Percentiles rank a stretch among this genome's conserved stretches.
Evolutionary conservation across 1,139 yeast species (phyloP).

Genomic region (Geotrichum reessii): DNA sequence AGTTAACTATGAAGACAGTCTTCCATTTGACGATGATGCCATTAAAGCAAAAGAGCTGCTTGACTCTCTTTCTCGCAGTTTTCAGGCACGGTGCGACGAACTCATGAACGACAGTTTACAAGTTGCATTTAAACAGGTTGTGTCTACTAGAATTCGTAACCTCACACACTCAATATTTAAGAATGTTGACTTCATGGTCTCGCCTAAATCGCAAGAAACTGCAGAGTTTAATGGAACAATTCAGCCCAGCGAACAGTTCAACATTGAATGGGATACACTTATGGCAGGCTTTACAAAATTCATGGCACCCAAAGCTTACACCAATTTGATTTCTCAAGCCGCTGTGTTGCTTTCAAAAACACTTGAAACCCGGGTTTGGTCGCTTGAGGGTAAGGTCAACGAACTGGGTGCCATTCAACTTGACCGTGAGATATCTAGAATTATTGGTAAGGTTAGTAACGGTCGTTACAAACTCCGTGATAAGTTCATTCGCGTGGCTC

Average conservation of each 20-base stretch:
- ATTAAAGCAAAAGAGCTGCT: conserved; percentile 43
- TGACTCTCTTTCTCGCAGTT: conserved; percentile 28
- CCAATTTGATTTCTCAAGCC: conserved; percentile 50
- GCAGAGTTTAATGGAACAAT: conserved; percentile 28
- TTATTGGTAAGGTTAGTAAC: conserved; percentile 44
- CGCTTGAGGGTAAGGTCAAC: conserved; percentile 60
- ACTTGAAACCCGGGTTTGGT: conserved; percentile 64
- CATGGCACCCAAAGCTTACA: conserved; percentile 48
- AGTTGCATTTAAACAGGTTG: conserved; percentile 52
- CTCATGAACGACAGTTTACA: conserved; percentile 51
- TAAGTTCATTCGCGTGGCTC: conserved; percentile 74
- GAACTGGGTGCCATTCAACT: conserved; percentile 79
- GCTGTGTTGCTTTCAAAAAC: conserved; percentile 46
- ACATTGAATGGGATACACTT: conserved; percentile 57
- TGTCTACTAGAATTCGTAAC: conserved; percentile 46
- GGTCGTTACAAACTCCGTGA: conserved; percentile 61
- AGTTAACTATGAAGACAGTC: conserved; percentile 36
- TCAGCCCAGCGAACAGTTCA: conserved; percentile 36
- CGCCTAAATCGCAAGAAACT: conserved; percentile 34
- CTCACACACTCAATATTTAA: conserved; percentile 52
- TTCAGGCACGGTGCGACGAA: conserved; percentile 42
- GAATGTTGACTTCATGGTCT: conserved; percentile 42
- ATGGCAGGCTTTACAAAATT: conserved; percentile 61
- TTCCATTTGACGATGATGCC: conserved; percentile 54
- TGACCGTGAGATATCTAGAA: conserved; percentile 73